These are phyloP conservation scores for Fusarium zealandicum DNA, from an alignment of 2,329 filamentous ascomycete genomes.

Conservation along the genomic window DNA sequence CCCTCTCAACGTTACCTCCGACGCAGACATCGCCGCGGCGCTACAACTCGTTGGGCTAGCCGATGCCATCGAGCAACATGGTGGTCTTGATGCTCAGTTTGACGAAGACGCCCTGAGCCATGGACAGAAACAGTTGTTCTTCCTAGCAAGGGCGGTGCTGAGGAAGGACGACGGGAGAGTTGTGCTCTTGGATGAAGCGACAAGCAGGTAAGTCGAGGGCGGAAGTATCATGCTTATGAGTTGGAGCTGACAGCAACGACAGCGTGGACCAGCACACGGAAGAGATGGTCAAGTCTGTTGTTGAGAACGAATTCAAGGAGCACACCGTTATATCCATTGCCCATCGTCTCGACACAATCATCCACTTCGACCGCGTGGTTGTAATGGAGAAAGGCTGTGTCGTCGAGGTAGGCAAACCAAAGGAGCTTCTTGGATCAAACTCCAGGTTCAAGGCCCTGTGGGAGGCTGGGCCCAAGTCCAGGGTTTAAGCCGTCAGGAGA, in stretches of 20 bases:
- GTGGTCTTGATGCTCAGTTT: slow-evolving; percentile 50
- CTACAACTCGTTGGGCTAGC: slow-evolving; percentile 54
- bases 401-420: slow-evolving; percentile 39
- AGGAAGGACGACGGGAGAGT: slow-evolving; percentile 48
- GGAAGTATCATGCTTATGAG: too few species aligned
- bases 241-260: not conserved
- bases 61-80: slow-evolving; percentile 47
- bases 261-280: slow-evolving; percentile 48
- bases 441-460: slow-evolving; percentile 38
- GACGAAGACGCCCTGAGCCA: slow-evolving; percentile 48
- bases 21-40: slow-evolving; percentile 48
- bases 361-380: slow-evolving; percentile 43
- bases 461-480: slow-evolving; percentile 39
- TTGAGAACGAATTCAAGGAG: slow-evolving; percentile 43
- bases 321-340: slow-evolving; percentile 62
- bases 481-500: not conserved
- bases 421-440: slow-evolving; percentile 27
- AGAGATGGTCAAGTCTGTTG: slow-evolving; percentile 43
- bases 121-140: slow-evolving; percentile 60
- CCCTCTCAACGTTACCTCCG: slow-evolving; percentile 44
- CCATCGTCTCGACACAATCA: slow-evolving; percentile 53
- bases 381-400: slow-evolving; percentile 41
- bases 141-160: slow-evolving; percentile 56
- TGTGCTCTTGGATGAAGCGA: slow-evolving; percentile 55
- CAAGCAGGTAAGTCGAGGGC: slow-evolving; percentile 41